These are phyloP conservation scores for Prunus mongolica DNA, from an alignment of 306 rosid genomes.

Conservation along the genomic window DNA sequence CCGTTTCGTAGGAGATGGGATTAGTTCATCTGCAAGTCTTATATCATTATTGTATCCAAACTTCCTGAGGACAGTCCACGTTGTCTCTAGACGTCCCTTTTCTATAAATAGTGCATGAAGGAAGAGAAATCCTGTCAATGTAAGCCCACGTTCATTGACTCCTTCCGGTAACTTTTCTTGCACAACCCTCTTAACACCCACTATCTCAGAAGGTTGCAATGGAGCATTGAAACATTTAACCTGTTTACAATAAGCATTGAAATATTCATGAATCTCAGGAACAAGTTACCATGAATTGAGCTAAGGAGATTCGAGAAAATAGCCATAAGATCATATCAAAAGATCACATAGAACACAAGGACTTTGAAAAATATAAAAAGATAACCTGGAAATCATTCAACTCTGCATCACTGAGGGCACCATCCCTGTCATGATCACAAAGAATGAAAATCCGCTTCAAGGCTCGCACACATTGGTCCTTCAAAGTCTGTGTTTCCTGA, in stretches of 20 bases:
- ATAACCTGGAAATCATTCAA: conserved; percentile 59
- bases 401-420: conserved; percentile 68
- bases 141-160: conserved; percentile 94
- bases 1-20: conserved; percentile 60
- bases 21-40: conserved; percentile 74
- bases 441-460: conserved; percentile 92
- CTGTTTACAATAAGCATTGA: conserved; percentile 44
- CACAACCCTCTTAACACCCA: conserved; percentile 86
- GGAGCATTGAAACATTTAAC: conserved; percentile 99
- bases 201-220: conserved; percentile 89
- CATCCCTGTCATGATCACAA: conserved; percentile 92
- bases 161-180: conserved; percentile 93
- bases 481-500: conserved; percentile 91
- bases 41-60: conserved; percentile 95
- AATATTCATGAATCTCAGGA: conserved; percentile 7
- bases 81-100: conserved; percentile 95
- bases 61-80: conserved; percentile 96
- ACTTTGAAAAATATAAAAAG: not conserved
- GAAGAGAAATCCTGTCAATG: conserved; percentile 94
- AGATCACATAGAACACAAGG: not conserved
- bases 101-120: conserved; percentile 96
- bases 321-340: not conserved
- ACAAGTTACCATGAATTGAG: not conserved
- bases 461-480: conserved; percentile 92
- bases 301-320: not conserved